A percentile compares a stretch with the other conserved stretches of the same genome.
phyloP scores from a whole-genome alignment of 495 filamentous ascomycete species.

The Astrocystis sublimbata region DNA sequence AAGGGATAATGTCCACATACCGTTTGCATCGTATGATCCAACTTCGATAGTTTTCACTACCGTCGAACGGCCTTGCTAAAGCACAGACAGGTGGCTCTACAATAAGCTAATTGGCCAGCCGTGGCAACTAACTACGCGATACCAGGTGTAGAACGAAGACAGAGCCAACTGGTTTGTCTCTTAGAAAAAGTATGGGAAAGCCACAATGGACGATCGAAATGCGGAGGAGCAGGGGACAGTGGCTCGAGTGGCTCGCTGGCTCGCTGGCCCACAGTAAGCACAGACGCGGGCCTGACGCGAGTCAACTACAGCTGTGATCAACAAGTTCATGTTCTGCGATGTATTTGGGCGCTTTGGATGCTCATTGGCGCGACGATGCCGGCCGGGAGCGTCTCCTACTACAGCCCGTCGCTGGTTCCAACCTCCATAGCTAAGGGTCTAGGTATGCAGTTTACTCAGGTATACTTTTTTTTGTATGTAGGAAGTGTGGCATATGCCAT shows the following conservation, averaged over 20 bases:
- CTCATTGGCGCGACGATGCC: not conserved
- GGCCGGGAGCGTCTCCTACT: no score
- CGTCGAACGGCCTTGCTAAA: not conserved
- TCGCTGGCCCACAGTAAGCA: not conserved
- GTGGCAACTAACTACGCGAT: no score
- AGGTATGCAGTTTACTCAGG: no score
- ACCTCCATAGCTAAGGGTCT: no score
- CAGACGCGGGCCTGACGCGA: not conserved
- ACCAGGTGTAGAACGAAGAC: no score
- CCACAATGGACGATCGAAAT: not conserved
- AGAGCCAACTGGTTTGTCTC: not conserved
- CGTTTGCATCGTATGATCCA: no score
- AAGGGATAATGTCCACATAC: not conserved
- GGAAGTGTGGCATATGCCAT: no score
- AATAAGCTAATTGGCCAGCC: not conserved
- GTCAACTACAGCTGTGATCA: not conserved
- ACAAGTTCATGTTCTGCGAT: no score
- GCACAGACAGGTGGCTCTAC: not conserved
- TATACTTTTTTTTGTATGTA: no score
- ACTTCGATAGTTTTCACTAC: not conserved
- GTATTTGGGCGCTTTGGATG: not conserved
- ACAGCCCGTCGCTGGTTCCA: no score
- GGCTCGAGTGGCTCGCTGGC: not conserved
- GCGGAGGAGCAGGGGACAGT: not conserved
- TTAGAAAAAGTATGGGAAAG: conserved; percentile 7